Base-by-base conservation (phyloP, 169 alveolate species). In the Plasmodium billcollinsi region DNA sequence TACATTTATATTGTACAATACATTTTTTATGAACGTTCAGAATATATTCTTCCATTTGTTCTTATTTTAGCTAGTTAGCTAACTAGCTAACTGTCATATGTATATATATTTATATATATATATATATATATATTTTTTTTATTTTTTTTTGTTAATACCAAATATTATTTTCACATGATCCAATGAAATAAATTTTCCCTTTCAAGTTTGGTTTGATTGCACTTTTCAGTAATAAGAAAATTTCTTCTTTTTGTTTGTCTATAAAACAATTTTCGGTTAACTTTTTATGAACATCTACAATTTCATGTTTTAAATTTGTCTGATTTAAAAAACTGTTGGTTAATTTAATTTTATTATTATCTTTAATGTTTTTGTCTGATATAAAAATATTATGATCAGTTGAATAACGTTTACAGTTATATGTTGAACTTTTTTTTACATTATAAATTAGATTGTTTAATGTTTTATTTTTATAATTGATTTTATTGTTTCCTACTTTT, bases 121-220 rank as follows among this genome's bases (percentile, higher is more conserved):
- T 26, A 15, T 54, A 12, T 73, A 29, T 52, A 24, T 72, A 50
- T 20, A 12, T 52, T 72, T 52, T 72, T 52, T 72, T 72, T 54
- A 54, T 72, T 73, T 54, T 73, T 33, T 29, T 14, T 58, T 14
- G 9, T 76, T n/a, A 62, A 26, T 78, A 78, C 89, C 89, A 78
- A 65, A 78, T 78, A 59, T 78, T 67, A 78, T 78, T 78, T 66
- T 78, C 89, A 21, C 89, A 78, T 12, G 89, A 78, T 15, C 89
- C 89, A 59, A 78, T 43, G 47, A 78, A 78, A 45, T 78, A 78
- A 52, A 78, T 78, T 78, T 78, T 78, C 15, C 89, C 89, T 61
- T 78, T 78, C 89, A 78, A 58, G 29, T 78, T 78, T 45, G 89
- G 89, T 52, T 26, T 65, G 14, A 78, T 78, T 65, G 89, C 89